phyloP scores from a whole-genome alignment of 106 monocot species.

The Dendrobium huoshanense region DNA sequence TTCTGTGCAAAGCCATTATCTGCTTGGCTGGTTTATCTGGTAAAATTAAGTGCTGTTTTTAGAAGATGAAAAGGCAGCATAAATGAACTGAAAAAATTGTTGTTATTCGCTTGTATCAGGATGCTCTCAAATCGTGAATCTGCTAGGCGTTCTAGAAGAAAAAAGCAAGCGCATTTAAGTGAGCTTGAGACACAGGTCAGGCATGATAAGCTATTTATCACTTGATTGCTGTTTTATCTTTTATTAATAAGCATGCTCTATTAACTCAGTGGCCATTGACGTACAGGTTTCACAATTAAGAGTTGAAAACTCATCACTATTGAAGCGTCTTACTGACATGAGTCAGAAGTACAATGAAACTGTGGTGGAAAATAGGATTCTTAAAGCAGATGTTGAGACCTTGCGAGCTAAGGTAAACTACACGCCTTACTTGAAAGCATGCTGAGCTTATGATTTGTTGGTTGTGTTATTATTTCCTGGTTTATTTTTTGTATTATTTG shows the following conservation, averaged over 20 bases:
- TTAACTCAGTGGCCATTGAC: background rate
- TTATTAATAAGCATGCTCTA: background rate
- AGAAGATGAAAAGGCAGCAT: background rate
- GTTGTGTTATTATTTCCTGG: background rate
- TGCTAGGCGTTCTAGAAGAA: constrained; percentile 83
- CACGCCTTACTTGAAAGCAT: background rate
- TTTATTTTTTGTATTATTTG: background rate
- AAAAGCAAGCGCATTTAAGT: constrained; percentile 82
- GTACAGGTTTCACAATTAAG: constrained; percentile 73
- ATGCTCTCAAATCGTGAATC: constrained; percentile 96
- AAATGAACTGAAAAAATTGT: background rate
- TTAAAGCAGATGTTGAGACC: constrained; percentile 76
- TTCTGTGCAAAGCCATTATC: background rate
- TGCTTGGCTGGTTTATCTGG: background rate
- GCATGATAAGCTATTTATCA: background rate
- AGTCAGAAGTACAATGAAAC: constrained; percentile 71
- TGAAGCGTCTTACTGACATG: constrained; percentile 72
- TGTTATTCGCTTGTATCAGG: constrained; percentile 24
- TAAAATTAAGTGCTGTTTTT: background rate
- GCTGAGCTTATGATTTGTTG: background rate
- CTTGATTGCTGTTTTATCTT: background rate
- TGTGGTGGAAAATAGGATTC: constrained; percentile 58
- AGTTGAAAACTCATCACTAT: constrained; percentile 74
- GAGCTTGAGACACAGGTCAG: constrained; percentile 76
- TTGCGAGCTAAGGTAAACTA: constrained; percentile 62